These are phyloP conservation scores for Tetrapyrgos nigripes DNA, from an alignment of 1,284 basidiomycete genomes.

Conservation along the genomic window DNA sequence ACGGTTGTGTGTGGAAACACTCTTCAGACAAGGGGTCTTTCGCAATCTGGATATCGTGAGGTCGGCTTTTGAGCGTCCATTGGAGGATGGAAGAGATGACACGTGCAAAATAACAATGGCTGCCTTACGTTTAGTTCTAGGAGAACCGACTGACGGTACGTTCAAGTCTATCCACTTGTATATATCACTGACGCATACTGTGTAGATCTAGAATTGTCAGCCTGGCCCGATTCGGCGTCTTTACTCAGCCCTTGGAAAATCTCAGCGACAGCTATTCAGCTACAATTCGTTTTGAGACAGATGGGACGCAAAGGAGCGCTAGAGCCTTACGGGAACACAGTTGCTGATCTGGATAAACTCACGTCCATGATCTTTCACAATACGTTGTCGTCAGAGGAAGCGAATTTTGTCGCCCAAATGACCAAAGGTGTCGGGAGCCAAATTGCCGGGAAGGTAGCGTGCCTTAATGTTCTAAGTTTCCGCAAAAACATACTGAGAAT, in stretches of 20 bases:
- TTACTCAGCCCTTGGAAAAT: constrained; percentile 83
- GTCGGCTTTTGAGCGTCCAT: constrained; percentile 67
- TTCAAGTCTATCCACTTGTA: constrained; percentile 2
- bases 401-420: constrained; percentile 81
- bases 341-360: constrained; percentile 64
- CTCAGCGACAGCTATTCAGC: constrained; percentile 77
- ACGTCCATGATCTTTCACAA: constrained; percentile 72
- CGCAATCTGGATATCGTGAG: constrained; percentile 73
- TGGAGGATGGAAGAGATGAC: constrained; percentile 56
- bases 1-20: constrained; percentile 61
- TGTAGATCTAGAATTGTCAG: constrained; percentile 57
- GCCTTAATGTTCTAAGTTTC: neutral
- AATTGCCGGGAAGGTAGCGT: constrained; percentile 69
- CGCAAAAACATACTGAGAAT: constrained; percentile 3
- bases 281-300: constrained; percentile 76
- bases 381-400: constrained; percentile 75
- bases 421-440: constrained; percentile 67
- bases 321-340: constrained; percentile 57
- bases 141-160: constrained; percentile 54
- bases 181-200: neutral
- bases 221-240: constrained; percentile 66
- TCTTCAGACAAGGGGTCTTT: constrained; percentile 75
- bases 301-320: constrained; percentile 68
- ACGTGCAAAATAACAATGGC: constrained; percentile 69
- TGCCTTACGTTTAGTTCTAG: constrained; percentile 66